Evolutionary conservation across 805 yeast genomes (phyloP).

Genomic region (Diddensiella caesifluorescens): DNA sequence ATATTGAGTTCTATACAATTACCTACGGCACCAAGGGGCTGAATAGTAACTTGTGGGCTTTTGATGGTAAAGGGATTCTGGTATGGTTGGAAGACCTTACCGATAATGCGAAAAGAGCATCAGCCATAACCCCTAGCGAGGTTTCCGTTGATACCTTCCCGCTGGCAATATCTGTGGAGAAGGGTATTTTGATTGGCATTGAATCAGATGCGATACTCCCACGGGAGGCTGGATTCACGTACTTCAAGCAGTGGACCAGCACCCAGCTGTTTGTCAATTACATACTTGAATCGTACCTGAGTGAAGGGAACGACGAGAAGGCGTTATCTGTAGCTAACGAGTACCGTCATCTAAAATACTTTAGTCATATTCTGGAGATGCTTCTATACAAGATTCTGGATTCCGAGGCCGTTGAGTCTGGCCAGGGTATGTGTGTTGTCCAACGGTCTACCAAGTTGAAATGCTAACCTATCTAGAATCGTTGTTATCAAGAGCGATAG

Average conservation of each 20-base stretch:
- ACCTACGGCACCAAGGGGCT: conserved; percentile 20
- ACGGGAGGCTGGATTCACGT: conserved; percentile 30
- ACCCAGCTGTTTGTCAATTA: conserved; percentile 33
- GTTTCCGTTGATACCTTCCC: conserved; percentile 46
- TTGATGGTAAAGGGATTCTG: conserved; percentile 35
- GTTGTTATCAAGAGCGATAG: conserved; percentile 22
- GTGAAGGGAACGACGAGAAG: conserved; percentile 14
- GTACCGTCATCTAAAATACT: conserved; percentile 34
- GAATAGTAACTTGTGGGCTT: conserved; percentile 36
- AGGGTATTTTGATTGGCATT: conserved; percentile 47
- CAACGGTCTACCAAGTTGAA: not conserved
- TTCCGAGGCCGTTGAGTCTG: conserved; percentile 16
- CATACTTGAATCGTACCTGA: conserved; percentile 29
- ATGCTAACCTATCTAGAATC: conserved; percentile 1
- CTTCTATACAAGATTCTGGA: conserved; percentile 35
- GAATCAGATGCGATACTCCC: conserved; percentile 40
- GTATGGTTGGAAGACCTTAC: conserved; percentile 21
- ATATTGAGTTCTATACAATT: conserved; percentile 34
- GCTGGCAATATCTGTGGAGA: conserved; percentile 40
- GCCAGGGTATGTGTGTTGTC: not conserved
- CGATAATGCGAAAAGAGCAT: conserved; percentile 6
- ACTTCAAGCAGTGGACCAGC: conserved; percentile 29
- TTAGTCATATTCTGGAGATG: conserved; percentile 38
- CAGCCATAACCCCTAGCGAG: conserved; percentile 15
- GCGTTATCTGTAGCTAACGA: conserved; percentile 28